Evolutionary conservation across 2,329 filamentous ascomycete species (phyloP).

Genomic region (Emmonsia crescens): DNA sequence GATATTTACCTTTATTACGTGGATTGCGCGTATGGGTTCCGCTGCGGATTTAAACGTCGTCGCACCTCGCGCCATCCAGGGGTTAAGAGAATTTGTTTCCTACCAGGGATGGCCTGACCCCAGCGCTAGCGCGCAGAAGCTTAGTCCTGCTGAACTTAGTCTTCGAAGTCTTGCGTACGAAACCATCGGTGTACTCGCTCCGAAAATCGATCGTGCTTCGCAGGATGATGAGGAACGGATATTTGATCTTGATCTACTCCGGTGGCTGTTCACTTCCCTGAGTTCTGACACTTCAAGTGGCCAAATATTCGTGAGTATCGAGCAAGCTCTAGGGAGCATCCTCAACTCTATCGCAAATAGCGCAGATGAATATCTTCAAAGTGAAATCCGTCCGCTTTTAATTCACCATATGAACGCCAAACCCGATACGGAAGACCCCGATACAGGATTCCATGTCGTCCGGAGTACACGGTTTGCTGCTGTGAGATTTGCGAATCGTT

Average conservation of each 20-base stretch:
- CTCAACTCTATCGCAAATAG: conserved; percentile 47
- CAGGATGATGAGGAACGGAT: conserved; percentile 25
- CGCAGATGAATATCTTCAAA: conserved; percentile 29
- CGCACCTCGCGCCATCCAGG: conserved; percentile 56
- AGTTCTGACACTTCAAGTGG: conserved; percentile 66
- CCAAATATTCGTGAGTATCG: conserved; percentile 71
- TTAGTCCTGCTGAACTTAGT: conserved; percentile 49
- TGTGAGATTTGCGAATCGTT: conserved; percentile 82
- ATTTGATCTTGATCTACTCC: conserved; percentile 43
- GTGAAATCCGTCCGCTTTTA: conserved; percentile 46
- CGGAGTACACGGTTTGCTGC: conserved; percentile 70
- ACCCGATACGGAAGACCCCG: conserved; percentile 28
- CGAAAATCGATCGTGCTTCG: conserved; percentile 31
- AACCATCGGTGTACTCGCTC: conserved; percentile 69
- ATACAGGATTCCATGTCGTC: conserved; percentile 38
- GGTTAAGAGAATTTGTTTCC: conserved; percentile 62
- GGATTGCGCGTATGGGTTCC: conserved; percentile 66
- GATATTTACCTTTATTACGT: conserved; percentile 77
- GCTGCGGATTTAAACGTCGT: conserved; percentile 51
- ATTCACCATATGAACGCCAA: conserved; percentile 54
- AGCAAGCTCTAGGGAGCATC: conserved; percentile 74
- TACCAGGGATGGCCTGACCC: conserved; percentile 73
- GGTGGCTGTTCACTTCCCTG: conserved; percentile 76
- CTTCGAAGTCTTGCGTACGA: conserved; percentile 79
- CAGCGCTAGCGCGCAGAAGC: conserved; percentile 40